These are phyloP conservation scores for Calocybe cyanea DNA, from an alignment of 768 basidiomycete genomes.

Conservation along the genomic window DNA sequence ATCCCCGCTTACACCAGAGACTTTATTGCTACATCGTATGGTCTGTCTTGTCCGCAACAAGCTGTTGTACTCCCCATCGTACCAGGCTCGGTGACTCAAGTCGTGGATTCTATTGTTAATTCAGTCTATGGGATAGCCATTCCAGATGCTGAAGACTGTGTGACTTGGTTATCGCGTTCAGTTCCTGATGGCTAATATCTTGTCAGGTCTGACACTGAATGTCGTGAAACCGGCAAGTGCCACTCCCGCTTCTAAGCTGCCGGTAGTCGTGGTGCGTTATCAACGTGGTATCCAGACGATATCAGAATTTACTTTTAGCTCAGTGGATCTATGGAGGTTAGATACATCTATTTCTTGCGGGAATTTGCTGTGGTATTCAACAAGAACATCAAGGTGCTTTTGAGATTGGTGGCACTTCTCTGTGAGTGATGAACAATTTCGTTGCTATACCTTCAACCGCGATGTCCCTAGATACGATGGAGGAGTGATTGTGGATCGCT, in stretches of 20 bases:
- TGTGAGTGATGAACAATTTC: conserved; percentile 34
- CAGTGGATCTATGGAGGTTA: conserved; percentile 52
- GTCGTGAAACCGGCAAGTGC: conserved; percentile 42
- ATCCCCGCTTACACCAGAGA: conserved; percentile 31
- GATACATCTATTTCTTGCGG: background rate
- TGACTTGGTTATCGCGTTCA: conserved; percentile 17
- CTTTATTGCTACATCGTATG: conserved; percentile 34
- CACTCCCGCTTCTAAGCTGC: conserved; percentile 39
- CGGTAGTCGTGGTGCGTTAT: conserved; percentile 49
- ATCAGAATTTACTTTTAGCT: background rate
- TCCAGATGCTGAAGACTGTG: conserved; percentile 46
- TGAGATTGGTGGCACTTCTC: conserved; percentile 23
- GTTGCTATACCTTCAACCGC: background rate
- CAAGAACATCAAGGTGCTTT: conserved; percentile 22
- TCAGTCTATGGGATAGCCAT: conserved; percentile 24
- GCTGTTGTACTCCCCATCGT: conserved; percentile 30
- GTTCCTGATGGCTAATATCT: background rate
- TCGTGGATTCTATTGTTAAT: conserved; percentile 29
- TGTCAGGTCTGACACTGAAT: conserved; percentile 50
- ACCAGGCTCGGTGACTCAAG: conserved; percentile 28
- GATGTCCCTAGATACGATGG: conserved; percentile 34
- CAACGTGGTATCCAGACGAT: background rate
- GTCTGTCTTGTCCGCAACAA: conserved; percentile 48
- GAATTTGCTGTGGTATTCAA: background rate
- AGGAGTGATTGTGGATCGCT: conserved; percentile 37